phyloP scores from a whole-genome alignment of 352 stramenopile species.

The Stephanocyclus meneghinianus region DNA sequence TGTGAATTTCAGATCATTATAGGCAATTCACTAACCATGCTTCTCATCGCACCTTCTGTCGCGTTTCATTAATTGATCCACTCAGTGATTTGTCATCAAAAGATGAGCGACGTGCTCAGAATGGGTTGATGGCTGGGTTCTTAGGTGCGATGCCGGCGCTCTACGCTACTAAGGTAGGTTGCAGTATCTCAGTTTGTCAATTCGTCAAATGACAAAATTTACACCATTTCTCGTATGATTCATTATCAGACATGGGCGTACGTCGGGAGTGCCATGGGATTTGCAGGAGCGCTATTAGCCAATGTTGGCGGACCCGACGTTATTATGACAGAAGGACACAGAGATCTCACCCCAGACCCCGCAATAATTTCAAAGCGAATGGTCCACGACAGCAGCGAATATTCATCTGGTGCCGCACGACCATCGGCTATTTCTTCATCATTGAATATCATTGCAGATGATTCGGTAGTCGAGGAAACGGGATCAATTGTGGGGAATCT shows the following conservation, averaged over 20 bases:
- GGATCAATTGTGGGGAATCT: constrained; percentile 9
- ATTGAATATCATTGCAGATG: constrained; percentile 1
- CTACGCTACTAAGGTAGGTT: constrained; percentile 3
- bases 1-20: background rate
- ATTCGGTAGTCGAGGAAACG: background rate
- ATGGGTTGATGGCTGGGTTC: background rate
- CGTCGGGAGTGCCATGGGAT: background rate
- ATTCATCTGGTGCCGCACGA: constrained; percentile 2
- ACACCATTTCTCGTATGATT: background rate
- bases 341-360: background rate
- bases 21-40: background rate
- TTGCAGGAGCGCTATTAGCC: constrained; percentile 4
- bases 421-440: constrained; percentile 10
- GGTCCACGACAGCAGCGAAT: background rate
- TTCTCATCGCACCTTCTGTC: background rate
- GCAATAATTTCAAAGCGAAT: background rate
- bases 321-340: background rate
- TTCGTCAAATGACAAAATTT: background rate
- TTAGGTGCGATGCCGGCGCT: constrained; percentile 5
- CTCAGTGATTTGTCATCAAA: background rate
- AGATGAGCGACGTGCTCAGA: background rate
- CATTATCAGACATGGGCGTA: constrained; percentile 1
- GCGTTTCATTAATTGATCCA: background rate
- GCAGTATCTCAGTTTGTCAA: background rate
- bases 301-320: background rate